Base-by-base conservation (phyloP, 139 green algal species). In the Haematococcus sp. region DNA sequence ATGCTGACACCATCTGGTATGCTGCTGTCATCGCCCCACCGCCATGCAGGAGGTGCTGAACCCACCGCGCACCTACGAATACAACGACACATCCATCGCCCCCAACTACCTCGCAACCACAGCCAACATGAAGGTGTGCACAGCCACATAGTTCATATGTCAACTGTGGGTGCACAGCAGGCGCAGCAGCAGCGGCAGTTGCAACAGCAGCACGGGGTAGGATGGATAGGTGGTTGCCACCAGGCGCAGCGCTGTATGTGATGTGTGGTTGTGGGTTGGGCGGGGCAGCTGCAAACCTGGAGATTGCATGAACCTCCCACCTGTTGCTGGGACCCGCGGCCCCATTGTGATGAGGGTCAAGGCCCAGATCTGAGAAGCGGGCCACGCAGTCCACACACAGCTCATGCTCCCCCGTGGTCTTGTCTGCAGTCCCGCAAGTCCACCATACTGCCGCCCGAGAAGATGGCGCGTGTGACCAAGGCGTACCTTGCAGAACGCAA, bases 71-170 rank as follows among this genome's bases (percentile, higher is more conserved):
- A 77, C 82, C 0, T 83, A 86, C 33, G 82, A 88, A 63, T 89
- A 89, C 66, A 75, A 82, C n/a, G 84, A 88, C 61, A 81, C 64
- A 4, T 68, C 44, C 11, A 76, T 80, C 27, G 75, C 87, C 32
- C 81, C 87, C 2, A 78, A 88, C 78, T 89, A 91, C 70, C 59
- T 88, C 35, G 78, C 84, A 33, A 71, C 61, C 35, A 91, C 86
- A 16, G 78, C 76, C 44, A 87, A 88, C 69, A 46, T 88, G 7
- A 69, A 88, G 80, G 81, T 86, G 28, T 31, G 77, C 15, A 17
- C 5, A n/a, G n/a, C 23, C 34, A 30, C 35, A 5, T 20, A 25
- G 4, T 15, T 7, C 20, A 4, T 31, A n/a, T 25, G 52, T 60
- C 11, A 60, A 49, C 40, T 49, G 40, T 49, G 40, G 7, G 40